These are phyloP conservation scores for Drechslera avenae DNA, from an alignment of 2,329 filamentous ascomycete genomes.

Conservation along the genomic window DNA sequence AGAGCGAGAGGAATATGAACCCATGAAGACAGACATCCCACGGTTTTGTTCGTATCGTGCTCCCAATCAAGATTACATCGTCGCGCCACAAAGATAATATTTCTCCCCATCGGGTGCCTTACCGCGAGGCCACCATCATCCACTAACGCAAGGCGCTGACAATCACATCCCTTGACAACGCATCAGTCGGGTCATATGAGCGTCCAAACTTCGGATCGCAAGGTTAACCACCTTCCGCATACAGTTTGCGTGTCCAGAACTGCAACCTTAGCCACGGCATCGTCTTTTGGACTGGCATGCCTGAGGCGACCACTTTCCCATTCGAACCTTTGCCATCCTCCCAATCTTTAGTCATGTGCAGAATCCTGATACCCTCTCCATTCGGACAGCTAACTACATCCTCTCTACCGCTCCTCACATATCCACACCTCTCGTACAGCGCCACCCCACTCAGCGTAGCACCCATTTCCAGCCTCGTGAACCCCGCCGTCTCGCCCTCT, in stretches of 20 bases:
- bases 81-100: slow-evolving; percentile 4
- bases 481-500: slow-evolving; percentile 24
- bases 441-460: slow-evolving; percentile 42
- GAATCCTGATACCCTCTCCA: slow-evolving; percentile 39
- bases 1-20: neutral
- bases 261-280: neutral
- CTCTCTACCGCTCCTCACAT: slow-evolving; percentile 40
- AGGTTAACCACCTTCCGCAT: neutral
- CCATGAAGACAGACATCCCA: neutral
- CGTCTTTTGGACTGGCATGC: neutral
- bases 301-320: neutral
- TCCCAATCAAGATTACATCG: slow-evolving; percentile 5
- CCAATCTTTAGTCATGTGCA: slow-evolving; percentile 45
- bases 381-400: slow-evolving; percentile 43
- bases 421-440: slow-evolving; percentile 45
- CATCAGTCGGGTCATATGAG: slow-evolving; percentile 13
- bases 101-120: slow-evolving; percentile 19
- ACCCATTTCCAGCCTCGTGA: slow-evolving; percentile 43
- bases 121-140: slow-evolving; percentile 17
- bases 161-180: slow-evolving; percentile 6
- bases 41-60: neutral
- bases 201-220: neutral
- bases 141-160: slow-evolving; percentile 9
- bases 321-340: neutral
- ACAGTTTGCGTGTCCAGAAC: neutral